These are phyloP conservation scores for Solidago caesia DNA, from an alignment of 129 eudicot genomes.

Conservation along the genomic window DNA sequence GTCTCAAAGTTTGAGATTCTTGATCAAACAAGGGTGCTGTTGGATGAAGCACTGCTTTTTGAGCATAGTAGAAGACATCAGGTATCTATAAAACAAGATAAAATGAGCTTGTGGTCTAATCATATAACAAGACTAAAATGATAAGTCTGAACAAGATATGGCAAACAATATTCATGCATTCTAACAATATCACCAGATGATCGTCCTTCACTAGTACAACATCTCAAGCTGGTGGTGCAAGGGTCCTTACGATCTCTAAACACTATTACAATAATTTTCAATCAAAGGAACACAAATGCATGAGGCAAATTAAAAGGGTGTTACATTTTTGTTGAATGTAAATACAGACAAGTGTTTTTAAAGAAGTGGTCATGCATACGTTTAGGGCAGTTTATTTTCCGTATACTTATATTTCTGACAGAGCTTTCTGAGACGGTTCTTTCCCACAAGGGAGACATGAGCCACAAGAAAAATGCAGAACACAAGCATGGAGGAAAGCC, in stretches of 20 bases:
- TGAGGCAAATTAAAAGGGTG: slow-evolving; percentile 5
- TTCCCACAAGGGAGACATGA: neutral
- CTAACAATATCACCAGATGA: slow-evolving; percentile 1
- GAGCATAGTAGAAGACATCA: slow-evolving; percentile 95
- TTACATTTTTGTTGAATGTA: neutral
- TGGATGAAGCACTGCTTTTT: slow-evolving; percentile 96
- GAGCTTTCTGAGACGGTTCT: neutral
- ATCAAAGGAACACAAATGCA: slow-evolving; percentile 11
- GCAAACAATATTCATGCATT: slow-evolving; percentile 7
- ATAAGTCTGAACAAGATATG: slow-evolving; percentile 10
- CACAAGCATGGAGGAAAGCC: neutral
- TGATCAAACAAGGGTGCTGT: slow-evolving; percentile 96
- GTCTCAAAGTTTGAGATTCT: slow-evolving; percentile 77
- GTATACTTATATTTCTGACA: neutral
- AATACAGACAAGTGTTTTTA: too few relatives aligned
- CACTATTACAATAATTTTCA: neutral
- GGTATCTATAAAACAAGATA: slow-evolving; percentile 55
- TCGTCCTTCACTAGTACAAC: slow-evolving; percentile 4
- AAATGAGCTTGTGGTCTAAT: slow-evolving; percentile 17
- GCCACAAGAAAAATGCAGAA: neutral
- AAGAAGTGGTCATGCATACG: too few relatives aligned
- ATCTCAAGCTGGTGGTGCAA: slow-evolving; percentile 13
- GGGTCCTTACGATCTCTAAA: slow-evolving; percentile 16
- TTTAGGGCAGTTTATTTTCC: too few relatives aligned
- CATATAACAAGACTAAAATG: neutral